A percentile compares a stretch with the other conserved stretches of the same genome.
phyloP scores from a whole-genome alignment of 73 alveolate genomes.

The Uronychia setigera region DNA sequence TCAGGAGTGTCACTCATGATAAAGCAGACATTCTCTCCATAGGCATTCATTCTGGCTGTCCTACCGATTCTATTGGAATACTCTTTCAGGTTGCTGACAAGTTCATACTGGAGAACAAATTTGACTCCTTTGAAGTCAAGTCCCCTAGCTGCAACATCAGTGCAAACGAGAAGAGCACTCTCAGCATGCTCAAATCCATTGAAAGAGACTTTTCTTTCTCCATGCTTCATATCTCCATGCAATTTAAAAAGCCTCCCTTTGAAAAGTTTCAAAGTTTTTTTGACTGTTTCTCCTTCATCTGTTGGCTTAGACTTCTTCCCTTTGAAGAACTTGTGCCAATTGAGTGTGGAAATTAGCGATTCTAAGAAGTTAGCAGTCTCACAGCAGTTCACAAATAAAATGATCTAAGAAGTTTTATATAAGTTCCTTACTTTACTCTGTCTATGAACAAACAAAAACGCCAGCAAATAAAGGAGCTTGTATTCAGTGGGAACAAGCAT shows the following conservation, averaged over 20 bases:
- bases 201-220: constrained; percentile 85
- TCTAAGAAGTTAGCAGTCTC: constrained; percentile 71
- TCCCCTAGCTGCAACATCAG: constrained; percentile 98
- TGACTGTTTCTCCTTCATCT: constrained; percentile 33
- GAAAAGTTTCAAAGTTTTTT: constrained; percentile 57
- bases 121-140: constrained; percentile 91
- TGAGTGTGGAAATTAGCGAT: constrained; percentile 40
- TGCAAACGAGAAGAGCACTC: constrained; percentile 83
- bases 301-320: constrained; percentile 5
- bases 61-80: constrained; percentile 97
- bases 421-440: not conserved
- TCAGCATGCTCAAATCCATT: constrained; percentile 79
- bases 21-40: constrained; percentile 81
- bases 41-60: constrained; percentile 92
- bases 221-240: constrained; percentile 96
- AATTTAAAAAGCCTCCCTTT: constrained; percentile 79
- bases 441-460: constrained; percentile 39
- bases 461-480: constrained; percentile 41
- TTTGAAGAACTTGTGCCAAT: constrained; percentile 55
- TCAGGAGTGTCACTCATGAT: constrained; percentile 79
- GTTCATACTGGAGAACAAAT: constrained; percentile 92
- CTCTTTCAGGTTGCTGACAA: constrained; percentile 91
- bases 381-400: constrained; percentile 78
- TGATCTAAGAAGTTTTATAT: constrained; percentile 29
- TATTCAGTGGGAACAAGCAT: constrained; percentile 42